These are phyloP conservation scores for Teratosphaeria pseudoeucalypti DNA, from an alignment of 2,329 filamentous ascomycete genomes.

Conservation along the genomic window DNA sequence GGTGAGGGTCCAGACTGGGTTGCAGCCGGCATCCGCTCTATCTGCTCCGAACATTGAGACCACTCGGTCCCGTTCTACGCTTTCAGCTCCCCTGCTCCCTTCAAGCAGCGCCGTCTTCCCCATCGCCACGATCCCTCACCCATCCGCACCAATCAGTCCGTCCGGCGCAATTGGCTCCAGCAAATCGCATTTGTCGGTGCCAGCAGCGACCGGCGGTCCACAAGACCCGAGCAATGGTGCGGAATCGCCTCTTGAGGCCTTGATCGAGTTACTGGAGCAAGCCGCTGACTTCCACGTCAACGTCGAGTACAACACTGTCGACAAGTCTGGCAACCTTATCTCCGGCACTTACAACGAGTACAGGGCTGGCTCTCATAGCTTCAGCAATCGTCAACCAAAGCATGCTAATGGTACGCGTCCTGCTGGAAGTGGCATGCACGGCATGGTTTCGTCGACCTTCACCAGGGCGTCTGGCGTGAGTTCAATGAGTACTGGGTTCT, in stretches of 20 bases:
- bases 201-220: not conserved
- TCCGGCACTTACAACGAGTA: not conserved
- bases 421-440: not conserved
- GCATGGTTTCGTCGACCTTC: not conserved
- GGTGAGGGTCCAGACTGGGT: not conserved
- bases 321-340: not conserved
- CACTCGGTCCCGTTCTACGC: no score
- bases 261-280: not conserved
- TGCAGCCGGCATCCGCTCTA: no score
- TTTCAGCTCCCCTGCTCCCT: not conserved
- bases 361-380: not conserved
- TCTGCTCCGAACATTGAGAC: no score
- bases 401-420: not conserved
- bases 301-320: not conserved
- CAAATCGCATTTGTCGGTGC: not conserved
- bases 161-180: not conserved
- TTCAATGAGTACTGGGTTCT: not conserved
- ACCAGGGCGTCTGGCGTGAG: not conserved
- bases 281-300: not conserved
- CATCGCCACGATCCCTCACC: not conserved
- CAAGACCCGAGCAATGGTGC: not conserved
- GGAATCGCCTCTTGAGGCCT: not conserved
- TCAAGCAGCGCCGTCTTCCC: not conserved
- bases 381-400: not conserved
- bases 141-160: not conserved